These are phyloP conservation scores for Apiospora phragmitis DNA, from an alignment of 2,329 filamentous ascomycete genomes.

Conservation along the genomic window DNA sequence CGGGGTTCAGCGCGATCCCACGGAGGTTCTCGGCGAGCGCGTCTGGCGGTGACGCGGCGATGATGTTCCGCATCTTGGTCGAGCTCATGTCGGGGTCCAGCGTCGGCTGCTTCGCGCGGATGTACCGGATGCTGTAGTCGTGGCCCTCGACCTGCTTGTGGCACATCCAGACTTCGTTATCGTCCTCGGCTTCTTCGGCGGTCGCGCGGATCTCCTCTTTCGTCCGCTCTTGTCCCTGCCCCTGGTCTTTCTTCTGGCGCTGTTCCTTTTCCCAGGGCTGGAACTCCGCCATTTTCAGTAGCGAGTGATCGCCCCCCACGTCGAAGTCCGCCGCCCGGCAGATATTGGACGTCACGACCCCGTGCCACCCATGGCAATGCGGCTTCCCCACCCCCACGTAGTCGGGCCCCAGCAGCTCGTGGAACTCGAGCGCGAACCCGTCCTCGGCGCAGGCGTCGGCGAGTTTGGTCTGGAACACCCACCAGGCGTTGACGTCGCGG, in stretches of 20 bases:
- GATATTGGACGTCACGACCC: conserved; percentile 12
- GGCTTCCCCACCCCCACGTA: neutral
- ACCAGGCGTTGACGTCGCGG: conserved; percentile 8
- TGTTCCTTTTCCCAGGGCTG: neutral
- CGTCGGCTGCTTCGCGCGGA: neutral
- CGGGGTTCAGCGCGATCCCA: conserved; percentile 18
- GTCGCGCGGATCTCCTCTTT: neutral
- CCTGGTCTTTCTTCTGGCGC: neutral
- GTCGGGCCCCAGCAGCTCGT: neutral
- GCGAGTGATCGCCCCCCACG: neutral
- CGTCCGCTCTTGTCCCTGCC: neutral
- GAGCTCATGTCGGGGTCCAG: conserved; percentile 20
- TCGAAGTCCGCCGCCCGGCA: conserved; percentile 13
- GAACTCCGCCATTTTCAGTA: neutral
- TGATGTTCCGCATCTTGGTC: conserved; percentile 15
- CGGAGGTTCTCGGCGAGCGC: conserved; percentile 14
- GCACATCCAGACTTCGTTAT: neutral
- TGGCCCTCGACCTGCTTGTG: neutral
- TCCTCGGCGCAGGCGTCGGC: neutral
- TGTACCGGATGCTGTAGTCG: neutral
- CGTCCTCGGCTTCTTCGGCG: neutral
- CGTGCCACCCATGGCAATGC: conserved; percentile 5
- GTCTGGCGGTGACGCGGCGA: conserved; percentile 1
- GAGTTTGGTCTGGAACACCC: neutral
- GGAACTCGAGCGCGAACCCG: neutral